Conservation (phyloP, 1,139 yeast genomes). For the Magnusiomyces suaveolens region DNA sequence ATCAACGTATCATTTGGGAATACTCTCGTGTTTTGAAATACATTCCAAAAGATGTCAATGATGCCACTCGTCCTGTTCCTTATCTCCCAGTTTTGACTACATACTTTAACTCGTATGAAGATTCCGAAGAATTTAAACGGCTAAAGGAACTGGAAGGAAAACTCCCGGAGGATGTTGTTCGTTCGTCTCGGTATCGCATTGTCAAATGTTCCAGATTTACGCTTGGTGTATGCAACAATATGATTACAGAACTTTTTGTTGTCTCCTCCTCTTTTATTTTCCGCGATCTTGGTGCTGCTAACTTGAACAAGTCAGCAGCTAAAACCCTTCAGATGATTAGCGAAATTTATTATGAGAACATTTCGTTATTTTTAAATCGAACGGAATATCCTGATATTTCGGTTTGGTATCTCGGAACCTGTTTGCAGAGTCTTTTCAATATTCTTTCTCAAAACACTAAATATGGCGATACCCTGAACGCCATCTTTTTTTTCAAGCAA, state of each 20-base stretch:
- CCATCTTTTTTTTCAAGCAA: conserved; percentile 28
- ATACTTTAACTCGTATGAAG: conserved; percentile 18
- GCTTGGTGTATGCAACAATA: background rate
- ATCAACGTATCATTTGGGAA: conserved; percentile 25
- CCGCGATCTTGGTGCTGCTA: background rate
- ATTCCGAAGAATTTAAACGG: conserved; percentile 22
- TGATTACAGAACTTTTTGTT: conserved; percentile 2
- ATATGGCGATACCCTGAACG: background rate
- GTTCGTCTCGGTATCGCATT: background rate
- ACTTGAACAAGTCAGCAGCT: conserved; percentile 8
- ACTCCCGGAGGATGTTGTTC: conserved; percentile 13
- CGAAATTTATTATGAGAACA: conserved; percentile 22
- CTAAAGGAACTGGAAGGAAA: conserved; percentile 24
- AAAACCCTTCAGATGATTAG: conserved; percentile 22
- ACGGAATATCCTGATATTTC: conserved; percentile 7
- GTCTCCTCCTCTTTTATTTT: background rate
- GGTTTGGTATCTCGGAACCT: conserved; percentile 1
- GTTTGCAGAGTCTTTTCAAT: background rate
- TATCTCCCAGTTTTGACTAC: conserved; percentile 18
- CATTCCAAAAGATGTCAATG: conserved; percentile 14
- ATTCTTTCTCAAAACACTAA: background rate
- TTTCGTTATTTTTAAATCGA: conserved; percentile 13
- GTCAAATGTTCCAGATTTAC: conserved; percentile 3
- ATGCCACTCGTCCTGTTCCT: conserved; percentile 23
- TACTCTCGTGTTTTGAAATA: conserved; percentile 19